These are phyloP conservation scores for Tricholoma sp. DNA, from an alignment of 768 basidiomycete species.

Conservation along the genomic window DNA sequence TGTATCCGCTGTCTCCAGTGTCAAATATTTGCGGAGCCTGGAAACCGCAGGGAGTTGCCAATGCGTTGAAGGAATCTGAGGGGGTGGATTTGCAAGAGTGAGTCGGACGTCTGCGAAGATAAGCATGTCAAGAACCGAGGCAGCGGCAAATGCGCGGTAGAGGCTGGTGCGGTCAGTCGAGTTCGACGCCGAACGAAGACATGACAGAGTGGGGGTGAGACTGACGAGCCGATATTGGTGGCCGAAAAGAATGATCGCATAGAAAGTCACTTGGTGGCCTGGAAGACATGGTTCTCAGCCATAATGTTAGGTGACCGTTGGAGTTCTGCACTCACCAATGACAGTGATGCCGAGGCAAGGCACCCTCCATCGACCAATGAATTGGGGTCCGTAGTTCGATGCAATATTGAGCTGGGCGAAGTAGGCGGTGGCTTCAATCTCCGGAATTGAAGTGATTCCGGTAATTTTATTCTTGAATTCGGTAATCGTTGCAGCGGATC, in stretches of 20 bases:
- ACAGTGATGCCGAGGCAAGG: constrained; percentile 15
- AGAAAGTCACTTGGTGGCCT: constrained; percentile 12
- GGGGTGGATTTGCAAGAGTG: background rate
- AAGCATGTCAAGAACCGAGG: constrained; percentile 8
- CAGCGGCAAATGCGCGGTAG: constrained; percentile 15
- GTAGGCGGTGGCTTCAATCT: constrained; percentile 5
- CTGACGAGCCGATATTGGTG: constrained; percentile 12
- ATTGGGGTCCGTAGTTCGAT: background rate
- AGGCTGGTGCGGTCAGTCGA: constrained; percentile 10
- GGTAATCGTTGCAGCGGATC: background rate
- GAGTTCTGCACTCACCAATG: constrained; percentile 11
- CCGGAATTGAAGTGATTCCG: constrained; percentile 4
- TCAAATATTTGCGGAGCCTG: background rate
- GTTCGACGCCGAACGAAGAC: constrained; percentile 10
- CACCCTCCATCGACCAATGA: constrained; percentile 9
- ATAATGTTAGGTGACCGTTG: background rate
- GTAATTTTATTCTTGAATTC: constrained; percentile 11
- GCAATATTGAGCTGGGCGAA: background rate
- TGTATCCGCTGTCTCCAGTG: background rate
- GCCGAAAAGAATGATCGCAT: constrained; percentile 8
- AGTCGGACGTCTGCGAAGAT: background rate
- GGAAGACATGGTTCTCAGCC: constrained; percentile 1
- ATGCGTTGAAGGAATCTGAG: background rate
- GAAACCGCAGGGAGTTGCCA: background rate
- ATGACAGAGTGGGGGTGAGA: constrained; percentile 17